A percentile compares a stretch with the other conserved stretches of the same genome.
phyloP scores from a whole-genome alignment of 2,329 filamentous ascomycete species.

The Aspergillus thermomutatus region DNA sequence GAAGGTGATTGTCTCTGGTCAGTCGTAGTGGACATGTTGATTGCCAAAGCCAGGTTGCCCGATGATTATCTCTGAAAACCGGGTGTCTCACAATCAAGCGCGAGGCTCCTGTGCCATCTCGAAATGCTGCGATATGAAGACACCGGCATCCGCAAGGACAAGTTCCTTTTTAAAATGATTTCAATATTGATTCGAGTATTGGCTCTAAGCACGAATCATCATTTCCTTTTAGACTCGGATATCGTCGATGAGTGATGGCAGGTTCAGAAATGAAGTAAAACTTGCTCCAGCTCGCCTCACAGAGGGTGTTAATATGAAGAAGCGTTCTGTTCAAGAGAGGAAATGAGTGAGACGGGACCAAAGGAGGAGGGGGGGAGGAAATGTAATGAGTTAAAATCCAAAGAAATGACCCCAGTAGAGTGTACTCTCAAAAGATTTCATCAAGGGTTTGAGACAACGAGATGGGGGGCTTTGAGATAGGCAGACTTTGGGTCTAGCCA shows the following conservation, averaged over 20 bases:
- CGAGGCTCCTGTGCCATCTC: constrained; percentile 16
- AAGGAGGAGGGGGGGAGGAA: background rate
- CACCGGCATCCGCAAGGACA: background rate
- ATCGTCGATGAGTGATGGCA: background rate
- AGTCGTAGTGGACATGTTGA: constrained; percentile 28
- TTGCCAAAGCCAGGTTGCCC: background rate
- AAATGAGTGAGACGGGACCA: background rate
- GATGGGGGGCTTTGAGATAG: background rate
- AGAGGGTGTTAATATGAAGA: background rate
- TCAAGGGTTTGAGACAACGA: background rate
- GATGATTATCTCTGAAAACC: constrained; percentile 4
- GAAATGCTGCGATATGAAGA: background rate
- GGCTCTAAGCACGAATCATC: background rate
- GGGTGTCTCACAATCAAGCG: constrained; percentile 6
- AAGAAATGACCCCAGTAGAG: background rate
- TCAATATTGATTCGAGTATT: background rate
- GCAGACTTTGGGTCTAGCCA: background rate
- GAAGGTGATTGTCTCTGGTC: constrained; percentile 31
- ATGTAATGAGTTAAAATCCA: background rate
- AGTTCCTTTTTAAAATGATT: background rate
- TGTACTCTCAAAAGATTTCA: background rate
- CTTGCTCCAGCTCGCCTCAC: background rate
- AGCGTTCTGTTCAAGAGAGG: background rate
- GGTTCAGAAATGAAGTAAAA: background rate
- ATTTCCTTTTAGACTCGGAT: background rate